A percentile compares a stretch with the other conserved stretches of the same genome.
phyloP scores from a whole-genome alignment of 1,139 yeast species.

The Taphrina confusa region DNA sequence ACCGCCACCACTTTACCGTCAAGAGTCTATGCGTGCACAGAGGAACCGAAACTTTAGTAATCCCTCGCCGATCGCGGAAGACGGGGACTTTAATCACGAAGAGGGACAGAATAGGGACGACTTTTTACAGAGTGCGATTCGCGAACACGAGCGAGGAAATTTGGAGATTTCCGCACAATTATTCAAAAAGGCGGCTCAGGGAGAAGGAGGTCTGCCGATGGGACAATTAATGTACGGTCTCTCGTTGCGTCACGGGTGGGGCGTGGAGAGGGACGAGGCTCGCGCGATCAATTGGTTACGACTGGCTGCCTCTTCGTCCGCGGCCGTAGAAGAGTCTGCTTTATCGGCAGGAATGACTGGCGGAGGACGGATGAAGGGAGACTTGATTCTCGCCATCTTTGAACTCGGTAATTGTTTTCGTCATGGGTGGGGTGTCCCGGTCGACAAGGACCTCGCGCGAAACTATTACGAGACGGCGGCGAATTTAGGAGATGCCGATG shows the following conservation, averaged over 20 bases:
- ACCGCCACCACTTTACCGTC: neutral
- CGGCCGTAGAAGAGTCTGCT: slow-evolving; percentile 17
- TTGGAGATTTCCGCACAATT: slow-evolving; percentile 70
- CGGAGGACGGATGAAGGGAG: slow-evolving; percentile 41
- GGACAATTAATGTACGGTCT: slow-evolving; percentile 74
- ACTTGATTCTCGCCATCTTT: slow-evolving; percentile 51
- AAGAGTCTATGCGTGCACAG: neutral
- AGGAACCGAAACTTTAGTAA: neutral
- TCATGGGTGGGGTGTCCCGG: slow-evolving; percentile 61
- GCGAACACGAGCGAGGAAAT: slow-evolving; percentile 60
- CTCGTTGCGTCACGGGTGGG: slow-evolving; percentile 70
- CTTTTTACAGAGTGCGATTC: slow-evolving; percentile 49
- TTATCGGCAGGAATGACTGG: slow-evolving; percentile 12
- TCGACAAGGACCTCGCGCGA: slow-evolving; percentile 62
- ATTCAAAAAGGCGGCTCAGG: slow-evolving; percentile 60
- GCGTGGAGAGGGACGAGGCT: slow-evolving; percentile 62
- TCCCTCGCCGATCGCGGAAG: slow-evolving; percentile 1
- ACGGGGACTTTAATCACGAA: neutral
- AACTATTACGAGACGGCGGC: slow-evolving; percentile 67
- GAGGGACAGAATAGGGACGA: slow-evolving; percentile 20
- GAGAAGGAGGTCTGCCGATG: slow-evolving; percentile 55
- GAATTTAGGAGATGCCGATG: slow-evolving; percentile 66
- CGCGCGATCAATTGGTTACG: slow-evolving; percentile 66
- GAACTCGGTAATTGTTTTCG: slow-evolving; percentile 66
- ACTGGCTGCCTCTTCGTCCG: slow-evolving; percentile 47